Evolutionary conservation across 805 yeast species (phyloP).

Genomic region (Suhomyces faveliae): DNA sequence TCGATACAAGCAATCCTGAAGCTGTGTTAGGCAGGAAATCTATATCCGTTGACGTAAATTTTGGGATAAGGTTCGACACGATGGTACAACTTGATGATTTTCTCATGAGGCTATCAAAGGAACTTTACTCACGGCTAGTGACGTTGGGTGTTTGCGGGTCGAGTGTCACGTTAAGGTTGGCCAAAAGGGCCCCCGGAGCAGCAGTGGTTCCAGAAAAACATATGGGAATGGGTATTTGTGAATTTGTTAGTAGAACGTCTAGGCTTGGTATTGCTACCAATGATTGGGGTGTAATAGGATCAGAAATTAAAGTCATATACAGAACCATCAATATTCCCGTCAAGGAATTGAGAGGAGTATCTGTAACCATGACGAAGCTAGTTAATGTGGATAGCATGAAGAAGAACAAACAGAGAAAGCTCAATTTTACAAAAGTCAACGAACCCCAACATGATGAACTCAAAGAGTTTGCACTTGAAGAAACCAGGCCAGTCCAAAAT

Average conservation of each 20-base stretch:
- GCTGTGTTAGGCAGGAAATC: constrained; percentile 59
- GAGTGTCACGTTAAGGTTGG: constrained; percentile 61
- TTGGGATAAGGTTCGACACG: constrained; percentile 77
- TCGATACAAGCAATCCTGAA: constrained; percentile 48
- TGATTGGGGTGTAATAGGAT: constrained; percentile 57
- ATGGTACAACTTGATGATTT: constrained; percentile 64
- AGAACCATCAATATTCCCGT: constrained; percentile 60
- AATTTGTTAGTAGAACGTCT: constrained; percentile 56
- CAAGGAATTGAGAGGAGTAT: constrained; percentile 72
- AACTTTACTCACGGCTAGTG: constrained; percentile 53
- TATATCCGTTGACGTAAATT: constrained; percentile 84
- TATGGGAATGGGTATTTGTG: constrained; percentile 84
- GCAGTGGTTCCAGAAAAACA: constrained; percentile 75
- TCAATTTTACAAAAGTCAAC: constrained; percentile 16
- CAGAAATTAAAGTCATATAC: constrained; percentile 57
- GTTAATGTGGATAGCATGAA: constrained; percentile 25
- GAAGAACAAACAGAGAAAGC: constrained; percentile 22
- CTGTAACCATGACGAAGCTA: constrained; percentile 65
- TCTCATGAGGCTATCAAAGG: constrained; percentile 54
- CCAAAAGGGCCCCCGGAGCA: constrained; percentile 62
- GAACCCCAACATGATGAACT: not conserved
- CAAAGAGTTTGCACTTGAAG: constrained; percentile 6
- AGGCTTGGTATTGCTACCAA: constrained; percentile 60
- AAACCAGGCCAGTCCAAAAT: constrained; percentile 14
- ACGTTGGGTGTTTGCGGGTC: constrained; percentile 51